These are phyloP conservation scores for Lipomyces lipofer DNA, from an alignment of 805 yeast species.

Conservation along the genomic window DNA sequence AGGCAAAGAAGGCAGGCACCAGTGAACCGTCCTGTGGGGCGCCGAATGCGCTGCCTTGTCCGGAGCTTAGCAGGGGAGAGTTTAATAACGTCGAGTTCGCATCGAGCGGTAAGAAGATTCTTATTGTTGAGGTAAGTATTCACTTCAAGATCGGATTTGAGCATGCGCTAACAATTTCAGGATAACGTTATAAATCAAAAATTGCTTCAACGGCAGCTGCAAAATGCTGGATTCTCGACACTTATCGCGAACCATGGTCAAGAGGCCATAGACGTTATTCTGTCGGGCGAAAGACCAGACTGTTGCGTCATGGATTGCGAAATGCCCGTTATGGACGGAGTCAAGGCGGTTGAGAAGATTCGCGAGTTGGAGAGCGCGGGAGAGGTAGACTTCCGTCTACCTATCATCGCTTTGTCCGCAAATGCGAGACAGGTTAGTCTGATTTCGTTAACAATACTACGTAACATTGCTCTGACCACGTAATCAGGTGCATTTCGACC, in stretches of 20 bases:
- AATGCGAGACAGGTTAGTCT: conserved; percentile 23
- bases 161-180: conserved; percentile 37
- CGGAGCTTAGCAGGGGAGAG: not conserved
- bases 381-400: conserved; percentile 12
- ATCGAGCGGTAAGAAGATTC: conserved; percentile 44
- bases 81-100: not conserved
- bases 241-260: conserved; percentile 89
- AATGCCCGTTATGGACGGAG: conserved; percentile 34
- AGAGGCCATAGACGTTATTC: conserved; percentile 65
- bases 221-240: conserved; percentile 72
- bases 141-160: not conserved
- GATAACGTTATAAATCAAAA: conserved; percentile 93
- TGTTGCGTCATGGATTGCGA: conserved; percentile 32
- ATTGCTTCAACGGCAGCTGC: conserved; percentile 85
- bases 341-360: conserved; percentile 35
- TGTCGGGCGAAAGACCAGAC: conserved; percentile 20
- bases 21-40: too few relatives aligned
- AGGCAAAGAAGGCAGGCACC: conserved; percentile 11
- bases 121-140: conserved; percentile 67
- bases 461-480: too few relatives aligned
- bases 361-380: conserved; percentile 22
- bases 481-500: conserved; percentile 20
- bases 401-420: conserved; percentile 32
- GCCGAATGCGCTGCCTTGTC: not conserved
- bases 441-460: too few relatives aligned